A percentile compares a stretch with the other conserved stretches of the same genome.
These are phyloP conservation scores for Ascochyta pisi DNA, from an alignment of 2,329 filamentous ascomycete species.

Conservation along the genomic window DNA sequence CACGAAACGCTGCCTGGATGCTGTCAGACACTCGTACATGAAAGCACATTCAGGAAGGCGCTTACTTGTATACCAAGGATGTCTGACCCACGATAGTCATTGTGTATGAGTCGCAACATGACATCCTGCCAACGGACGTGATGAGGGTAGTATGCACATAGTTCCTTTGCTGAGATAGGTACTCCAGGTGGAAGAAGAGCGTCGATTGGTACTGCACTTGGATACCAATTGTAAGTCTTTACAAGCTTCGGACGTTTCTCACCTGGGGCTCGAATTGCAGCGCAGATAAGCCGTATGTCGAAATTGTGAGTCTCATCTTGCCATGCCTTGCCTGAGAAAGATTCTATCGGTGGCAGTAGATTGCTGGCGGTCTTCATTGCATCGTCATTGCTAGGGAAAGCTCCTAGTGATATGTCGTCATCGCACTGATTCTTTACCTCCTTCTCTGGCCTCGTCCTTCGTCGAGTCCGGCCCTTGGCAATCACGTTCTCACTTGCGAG, in stretches of 20 bases:
- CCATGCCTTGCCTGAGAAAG: not conserved
- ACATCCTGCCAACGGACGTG: slow-evolving; percentile 33
- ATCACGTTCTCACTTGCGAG: not conserved
- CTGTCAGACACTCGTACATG: not conserved
- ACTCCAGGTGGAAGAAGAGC: slow-evolving; percentile 37
- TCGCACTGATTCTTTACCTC: no score
- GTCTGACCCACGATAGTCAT: slow-evolving; percentile 28
- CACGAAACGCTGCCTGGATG: slow-evolving; percentile 20
- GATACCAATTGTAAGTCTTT: slow-evolving; percentile 26
- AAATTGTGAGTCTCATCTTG: not conserved
- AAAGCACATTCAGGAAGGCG: not conserved
- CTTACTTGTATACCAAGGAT: slow-evolving; percentile 32
- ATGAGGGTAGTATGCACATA: slow-evolving; percentile 39
- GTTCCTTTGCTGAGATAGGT: slow-evolving; percentile 34
- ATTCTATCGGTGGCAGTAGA: not conserved
- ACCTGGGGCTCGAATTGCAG: not conserved
- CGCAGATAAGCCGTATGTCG: not conserved
- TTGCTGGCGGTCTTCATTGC: not conserved
- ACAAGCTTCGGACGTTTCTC: not conserved
- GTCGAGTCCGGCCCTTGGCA: not conserved
- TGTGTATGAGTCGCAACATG: slow-evolving; percentile 32
- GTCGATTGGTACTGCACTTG: slow-evolving; percentile 24
- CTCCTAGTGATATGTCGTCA: no score
- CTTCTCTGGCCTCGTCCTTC: no score
- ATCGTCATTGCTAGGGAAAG: no score